Conservation (phyloP, 306 rosid genomes). For the Casuarina glauca region DNA sequence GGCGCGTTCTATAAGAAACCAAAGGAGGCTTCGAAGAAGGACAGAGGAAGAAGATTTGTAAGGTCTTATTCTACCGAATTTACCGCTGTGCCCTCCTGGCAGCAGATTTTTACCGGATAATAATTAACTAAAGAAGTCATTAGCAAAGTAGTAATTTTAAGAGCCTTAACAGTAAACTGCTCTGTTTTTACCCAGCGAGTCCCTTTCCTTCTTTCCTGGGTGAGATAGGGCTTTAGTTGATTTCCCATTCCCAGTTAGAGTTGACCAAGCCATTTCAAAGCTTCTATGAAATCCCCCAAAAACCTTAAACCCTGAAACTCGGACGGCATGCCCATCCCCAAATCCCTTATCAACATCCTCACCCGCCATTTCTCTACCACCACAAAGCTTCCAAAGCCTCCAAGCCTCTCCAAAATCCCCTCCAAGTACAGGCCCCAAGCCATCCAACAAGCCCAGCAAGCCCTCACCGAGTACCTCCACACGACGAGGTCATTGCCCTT, state of each 20-base stretch:
- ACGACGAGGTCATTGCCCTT: conserved; percentile 61
- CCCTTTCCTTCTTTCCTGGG: no score
- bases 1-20: no score
- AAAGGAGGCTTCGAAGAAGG: neutral
- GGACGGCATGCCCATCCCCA: conserved; percentile 21
- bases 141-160: no score
- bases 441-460: conserved; percentile 50
- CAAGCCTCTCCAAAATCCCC: conserved; percentile 36
- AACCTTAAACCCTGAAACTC: neutral
- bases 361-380: conserved; percentile 39
- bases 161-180: no score
- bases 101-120: no score
- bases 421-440: conserved; percentile 44
- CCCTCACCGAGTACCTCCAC: conserved; percentile 70
- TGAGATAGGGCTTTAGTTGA: no score
- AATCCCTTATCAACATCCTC: conserved; percentile 24
- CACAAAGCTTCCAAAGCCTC: conserved; percentile 26
- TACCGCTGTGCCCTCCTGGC: no score
- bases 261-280: neutral
- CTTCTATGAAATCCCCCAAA: neutral
- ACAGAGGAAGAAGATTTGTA: no score
- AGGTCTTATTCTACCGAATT: no score
- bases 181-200: no score
- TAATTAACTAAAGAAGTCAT: no score
- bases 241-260: neutral